Percentiles rank a stretch among this genome's conserved stretches.
These are phyloP conservation scores for Nannochloropsis oceanica DNA, from an alignment of 108 stramenopile species.

Conservation along the genomic window DNA sequence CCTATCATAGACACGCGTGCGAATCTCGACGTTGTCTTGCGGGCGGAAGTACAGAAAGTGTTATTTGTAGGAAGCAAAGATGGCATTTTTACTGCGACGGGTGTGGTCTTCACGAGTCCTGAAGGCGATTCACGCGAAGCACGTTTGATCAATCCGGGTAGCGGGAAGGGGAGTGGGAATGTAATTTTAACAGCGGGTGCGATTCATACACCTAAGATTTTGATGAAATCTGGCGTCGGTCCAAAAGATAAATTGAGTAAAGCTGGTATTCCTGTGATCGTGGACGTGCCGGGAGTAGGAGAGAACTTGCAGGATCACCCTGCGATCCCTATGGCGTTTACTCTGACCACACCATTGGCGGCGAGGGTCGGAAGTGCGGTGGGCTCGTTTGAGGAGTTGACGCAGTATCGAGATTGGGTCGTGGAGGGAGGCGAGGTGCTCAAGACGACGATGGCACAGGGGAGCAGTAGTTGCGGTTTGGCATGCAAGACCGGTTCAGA, in stretches of 20 bases:
- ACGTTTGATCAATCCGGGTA: not conserved
- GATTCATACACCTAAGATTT: slow-evolving; percentile 49
- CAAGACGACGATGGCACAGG: not conserved
- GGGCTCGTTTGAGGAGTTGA: not conserved
- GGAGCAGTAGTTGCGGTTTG: not conserved
- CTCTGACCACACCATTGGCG: not conserved
- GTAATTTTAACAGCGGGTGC: slow-evolving; percentile 54
- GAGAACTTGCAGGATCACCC: slow-evolving; percentile 24
- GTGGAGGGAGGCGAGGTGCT: not conserved
- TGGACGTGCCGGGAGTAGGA: slow-evolving; percentile 38
- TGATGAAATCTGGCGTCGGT: slow-evolving; percentile 48
- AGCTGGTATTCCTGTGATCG: not conserved
- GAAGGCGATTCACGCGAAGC: not conserved
- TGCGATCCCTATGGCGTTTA: not conserved
- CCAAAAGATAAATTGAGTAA: slow-evolving; percentile 6
- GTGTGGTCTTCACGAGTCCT: not conserved
- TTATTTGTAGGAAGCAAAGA: not conserved
- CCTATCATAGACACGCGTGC: slow-evolving; percentile 12
- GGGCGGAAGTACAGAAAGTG: slow-evolving; percentile 9
- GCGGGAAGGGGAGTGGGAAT: slow-evolving; percentile 17
- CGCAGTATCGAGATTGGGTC: not conserved
- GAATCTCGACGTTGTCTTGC: slow-evolving; percentile 6
- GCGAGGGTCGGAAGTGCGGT: not conserved
- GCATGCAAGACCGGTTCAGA: not conserved
- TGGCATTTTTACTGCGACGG: not conserved